Evolutionary conservation across 352 stramenopile genomes (phyloP), one percentile per base, ranked within the genome.

Genomic region (Pythium dissimile): DNA sequence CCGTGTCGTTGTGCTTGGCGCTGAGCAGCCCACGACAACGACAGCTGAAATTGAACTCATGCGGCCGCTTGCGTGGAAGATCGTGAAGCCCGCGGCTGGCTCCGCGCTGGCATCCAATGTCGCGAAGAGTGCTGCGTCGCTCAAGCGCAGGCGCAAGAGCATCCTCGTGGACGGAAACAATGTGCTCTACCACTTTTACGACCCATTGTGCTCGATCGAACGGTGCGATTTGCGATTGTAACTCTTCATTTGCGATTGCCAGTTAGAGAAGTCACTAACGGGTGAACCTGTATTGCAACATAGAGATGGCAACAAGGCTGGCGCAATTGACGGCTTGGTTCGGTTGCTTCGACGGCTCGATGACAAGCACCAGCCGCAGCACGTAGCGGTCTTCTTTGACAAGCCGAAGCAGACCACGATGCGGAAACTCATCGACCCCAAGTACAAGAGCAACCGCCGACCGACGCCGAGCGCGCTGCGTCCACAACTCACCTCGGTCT

Each of bases 141-240:
- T 50, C 18, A 54, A 44, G 53, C 59, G 56, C 28, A 31, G 23
- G 42, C 52, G 54, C 44, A 72, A 64, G 45, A 34, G 16, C 45
- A 58, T 69, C 7, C 47, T 74, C 11, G 54, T 74, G 41, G 67
- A 74, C 23, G 67, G 67, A 21, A 74, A 74, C 62, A 74, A 74
- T 47, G 45, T 71, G 7, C 38, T 71, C 51, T 69, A 74, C 52
- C 49, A 64, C 41, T 67, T 64, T 27, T 74, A 67, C 58, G 58
- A 74, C 38, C 46, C 66, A 13, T 44, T 65, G 8, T 64, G 46
- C 45, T 43, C 35, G 7, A 18, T 65, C 16, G 38, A 62, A 35
- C 53, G 57, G 60, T 73, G 28, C 13, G 50, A 27, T 12, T 52
- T 23, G 11, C 2, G 16, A n/a, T 7, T 15, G 15, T 16, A 26